Evolutionary conservation across 2,329 filamentous ascomycete genomes (phyloP), one percentile per base, ranked within the genome.

Genomic region (Cercospora beticola): DNA sequence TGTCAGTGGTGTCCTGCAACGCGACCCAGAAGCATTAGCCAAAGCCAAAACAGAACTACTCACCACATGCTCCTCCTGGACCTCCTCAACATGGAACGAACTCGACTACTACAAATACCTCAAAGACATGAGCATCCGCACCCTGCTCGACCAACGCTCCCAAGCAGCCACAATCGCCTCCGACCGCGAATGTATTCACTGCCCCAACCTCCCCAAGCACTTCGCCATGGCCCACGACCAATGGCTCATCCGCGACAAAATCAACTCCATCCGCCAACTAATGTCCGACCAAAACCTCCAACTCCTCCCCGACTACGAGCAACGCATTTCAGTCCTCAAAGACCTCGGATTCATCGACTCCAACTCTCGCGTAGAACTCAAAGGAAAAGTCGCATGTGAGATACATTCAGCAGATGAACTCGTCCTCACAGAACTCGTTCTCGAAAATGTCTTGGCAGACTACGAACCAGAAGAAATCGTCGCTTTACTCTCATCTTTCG

Each of bases 351-450:
- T 99, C 79, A 91, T 99, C 73, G 95, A 99, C 76, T 89, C 91
- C 4, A 89, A 90, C 56, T 90, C 90, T 4, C 90, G 94, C 23
- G 96, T 99, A 46, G 92, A 96, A 81, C 87, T 99, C 71, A 99
- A 99, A 82, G 95, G 95, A 80, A 98, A 98, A 80, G 95, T 99
- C 23, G 95, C 95, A 4, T 99, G 95, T 82, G 95, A 99, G 83
- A 94, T 99, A 69, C 95, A 98, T 81, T 97, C 94, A 0, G 94
- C 94, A 18, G 94, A 98, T 78, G 95, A 99, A 80, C 87, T 99
- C 0, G 94, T 99, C 0, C 87, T 99, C 18, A 99, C 95, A 0
- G 95, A 99, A 79, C 87, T 98, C 5, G 93, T 99, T 59, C 89
- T 99, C 18, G 95, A 99, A 81, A 99, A 99, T 75, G 93, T 97